These are phyloP conservation scores for Meira miltonrushii DNA, from an alignment of 1,284 basidiomycete species.

Conservation along the genomic window DNA sequence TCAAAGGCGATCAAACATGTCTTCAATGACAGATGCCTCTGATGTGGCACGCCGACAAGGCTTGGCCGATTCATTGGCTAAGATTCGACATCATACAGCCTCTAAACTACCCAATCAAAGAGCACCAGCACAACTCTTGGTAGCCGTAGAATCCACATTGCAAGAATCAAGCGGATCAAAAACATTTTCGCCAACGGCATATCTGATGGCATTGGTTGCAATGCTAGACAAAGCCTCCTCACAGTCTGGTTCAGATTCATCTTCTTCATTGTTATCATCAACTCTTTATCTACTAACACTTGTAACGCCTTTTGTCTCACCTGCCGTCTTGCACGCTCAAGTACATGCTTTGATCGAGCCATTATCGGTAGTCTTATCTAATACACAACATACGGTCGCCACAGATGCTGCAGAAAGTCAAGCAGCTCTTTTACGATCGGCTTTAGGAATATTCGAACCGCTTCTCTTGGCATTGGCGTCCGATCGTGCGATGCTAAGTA, in stretches of 20 bases:
- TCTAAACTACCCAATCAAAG: constrained; percentile 82
- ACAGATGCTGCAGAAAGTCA: constrained; percentile 67
- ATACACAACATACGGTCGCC: constrained; percentile 45
- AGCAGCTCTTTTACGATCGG: constrained; percentile 61
- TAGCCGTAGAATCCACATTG: constrained; percentile 83
- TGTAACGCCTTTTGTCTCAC: constrained; percentile 37
- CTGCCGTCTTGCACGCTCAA: constrained; percentile 40
- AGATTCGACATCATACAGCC: constrained; percentile 79
- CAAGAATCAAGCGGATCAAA: constrained; percentile 57
- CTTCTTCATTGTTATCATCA: constrained; percentile 25
- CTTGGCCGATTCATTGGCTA: constrained; percentile 54
- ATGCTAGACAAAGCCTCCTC: constrained; percentile 30
- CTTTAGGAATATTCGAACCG: constrained; percentile 67
- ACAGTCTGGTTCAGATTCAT: background rate
- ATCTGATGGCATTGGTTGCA: constrained; percentile 45
- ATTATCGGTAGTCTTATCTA: constrained; percentile 37
- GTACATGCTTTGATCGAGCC: constrained; percentile 30
- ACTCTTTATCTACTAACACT: constrained; percentile 45
- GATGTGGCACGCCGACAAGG: background rate
- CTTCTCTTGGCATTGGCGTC: constrained; percentile 66
- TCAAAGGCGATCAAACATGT: too few species aligned
- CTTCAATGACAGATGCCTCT: too few species aligned
- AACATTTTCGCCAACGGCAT: constrained; percentile 34
- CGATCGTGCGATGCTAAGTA: constrained; percentile 53
- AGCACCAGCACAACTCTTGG: constrained; percentile 78